phyloP scores from a whole-genome alignment of 2,329 filamentous ascomycete species.

The Cercospora nicotianae region DNA sequence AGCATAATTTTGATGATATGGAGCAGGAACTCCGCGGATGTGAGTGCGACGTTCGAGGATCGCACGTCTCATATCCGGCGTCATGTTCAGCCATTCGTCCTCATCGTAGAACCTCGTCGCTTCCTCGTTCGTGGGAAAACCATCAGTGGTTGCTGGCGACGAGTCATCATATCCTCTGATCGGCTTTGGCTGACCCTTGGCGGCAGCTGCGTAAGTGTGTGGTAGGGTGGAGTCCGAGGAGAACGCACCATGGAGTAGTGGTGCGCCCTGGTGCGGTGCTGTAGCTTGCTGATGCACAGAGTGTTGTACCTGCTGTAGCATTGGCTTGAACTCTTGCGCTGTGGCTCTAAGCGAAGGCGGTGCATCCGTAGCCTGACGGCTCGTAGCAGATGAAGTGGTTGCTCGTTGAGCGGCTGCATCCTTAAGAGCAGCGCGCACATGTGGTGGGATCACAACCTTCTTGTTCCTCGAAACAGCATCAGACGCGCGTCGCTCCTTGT shows the following conservation, averaged over 20 bases:
- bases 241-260: background rate
- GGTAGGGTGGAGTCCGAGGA: background rate
- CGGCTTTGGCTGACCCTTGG: conserved; percentile 13
- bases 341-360: conserved; percentile 30
- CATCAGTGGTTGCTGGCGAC: background rate
- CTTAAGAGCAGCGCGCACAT: conserved; percentile 16
- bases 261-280: background rate
- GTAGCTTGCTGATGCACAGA: background rate
- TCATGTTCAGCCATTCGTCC: conserved; percentile 14
- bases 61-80: conserved; percentile 1
- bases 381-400: background rate
- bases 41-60: conserved; percentile 8
- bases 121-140: background rate
- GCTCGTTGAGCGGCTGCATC: background rate
- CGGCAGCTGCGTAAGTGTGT: background rate
- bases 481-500: background rate
- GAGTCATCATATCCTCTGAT: background rate
- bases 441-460: conserved; percentile 16
- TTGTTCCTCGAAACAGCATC: background rate
- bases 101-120: conserved; percentile 12
- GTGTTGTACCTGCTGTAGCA: conserved; percentile 1
- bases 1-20: background rate
- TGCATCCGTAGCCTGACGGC: background rate
- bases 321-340: conserved; percentile 32
- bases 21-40: background rate